A percentile compares a stretch with the other conserved stretches of the same genome.
phyloP scores from a whole-genome alignment of 2,329 filamentous ascomycete species.

The Magnaporthiopsis rhizophila region DNA sequence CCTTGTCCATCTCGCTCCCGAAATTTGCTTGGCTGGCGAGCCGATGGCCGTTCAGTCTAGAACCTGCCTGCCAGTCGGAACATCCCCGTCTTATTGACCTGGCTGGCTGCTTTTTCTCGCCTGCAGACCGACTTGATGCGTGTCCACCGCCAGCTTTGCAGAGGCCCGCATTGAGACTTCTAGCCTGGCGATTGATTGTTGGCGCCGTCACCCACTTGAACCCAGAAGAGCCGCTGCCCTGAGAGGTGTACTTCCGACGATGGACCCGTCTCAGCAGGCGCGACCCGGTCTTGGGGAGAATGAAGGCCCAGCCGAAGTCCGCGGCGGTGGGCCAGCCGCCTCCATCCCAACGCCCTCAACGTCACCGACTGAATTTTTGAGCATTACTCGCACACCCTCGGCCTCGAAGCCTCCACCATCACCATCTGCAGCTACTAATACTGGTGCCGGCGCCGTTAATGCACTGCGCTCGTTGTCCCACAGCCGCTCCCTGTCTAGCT shows the following conservation, averaged over 20 bases:
- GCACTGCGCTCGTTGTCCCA: slow-evolving; percentile 20
- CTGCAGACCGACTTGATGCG: too few species aligned
- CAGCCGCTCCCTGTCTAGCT: slow-evolving; percentile 26
- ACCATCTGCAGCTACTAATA: neutral
- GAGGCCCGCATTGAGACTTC: too few species aligned
- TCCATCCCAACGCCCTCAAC: neutral
- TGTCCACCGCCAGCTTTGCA: too few species aligned
- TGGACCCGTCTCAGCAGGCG: neutral
- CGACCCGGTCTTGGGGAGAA: neutral
- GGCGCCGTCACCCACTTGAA: too few species aligned
- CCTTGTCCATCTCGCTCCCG: too few species aligned
- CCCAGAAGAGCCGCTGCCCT: neutral
- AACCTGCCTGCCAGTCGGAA: too few species aligned
- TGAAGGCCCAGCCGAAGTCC: neutral
- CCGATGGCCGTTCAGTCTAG: too few species aligned
- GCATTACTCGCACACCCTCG: neutral
- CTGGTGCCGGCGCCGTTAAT: neutral
- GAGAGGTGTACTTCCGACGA: neutral
- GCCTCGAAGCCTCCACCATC: neutral
- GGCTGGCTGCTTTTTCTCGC: neutral
- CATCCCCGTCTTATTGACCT: too few species aligned
- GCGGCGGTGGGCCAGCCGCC: neutral
- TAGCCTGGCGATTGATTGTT: too few species aligned
- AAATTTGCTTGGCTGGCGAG: too few species aligned
- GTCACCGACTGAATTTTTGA: slow-evolving; percentile 2